Conservation (phyloP, 2,329 filamentous ascomycete species). For the Colletotrichum sojae region DNA sequence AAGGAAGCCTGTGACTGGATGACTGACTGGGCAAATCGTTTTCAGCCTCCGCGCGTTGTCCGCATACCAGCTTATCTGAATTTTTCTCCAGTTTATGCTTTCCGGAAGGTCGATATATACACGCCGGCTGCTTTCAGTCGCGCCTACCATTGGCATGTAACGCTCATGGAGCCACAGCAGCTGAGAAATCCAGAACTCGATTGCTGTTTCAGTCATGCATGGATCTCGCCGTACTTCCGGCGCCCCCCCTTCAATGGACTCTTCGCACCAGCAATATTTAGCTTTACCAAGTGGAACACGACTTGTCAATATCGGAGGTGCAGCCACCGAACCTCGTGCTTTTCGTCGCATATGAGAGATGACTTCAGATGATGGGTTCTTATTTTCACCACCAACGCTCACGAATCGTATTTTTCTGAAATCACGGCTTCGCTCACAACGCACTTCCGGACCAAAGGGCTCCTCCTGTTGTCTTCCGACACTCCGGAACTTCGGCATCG, state of each 20-base stretch:
- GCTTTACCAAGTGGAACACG: not conserved
- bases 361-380: conserved; percentile 36
- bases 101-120: too few relatives aligned
- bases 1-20: too few relatives aligned
- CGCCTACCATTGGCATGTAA: too few relatives aligned
- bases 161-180: too few relatives aligned
- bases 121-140: not conserved
- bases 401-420: not conserved
- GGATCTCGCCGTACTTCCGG: not conserved
- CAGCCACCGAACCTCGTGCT: not conserved
- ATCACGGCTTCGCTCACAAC: too few relatives aligned
- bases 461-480: not conserved
- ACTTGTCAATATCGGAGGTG: not conserved
- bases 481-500: conserved; percentile 28
- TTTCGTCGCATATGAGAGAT: conserved; percentile 24
- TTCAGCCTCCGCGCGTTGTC: too few relatives aligned
- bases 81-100: too few relatives aligned
- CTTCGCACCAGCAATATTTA: not conserved
- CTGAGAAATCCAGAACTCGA: not conserved
- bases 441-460: not conserved
- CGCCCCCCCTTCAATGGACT: too few relatives aligned
- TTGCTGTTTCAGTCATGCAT: conserved; percentile 34
- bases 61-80: too few relatives aligned
- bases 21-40: too few relatives aligned
- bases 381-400: not conserved